Conservation (phyloP, 805 yeast species). For the Crinitomyces ghanaensis region DNA sequence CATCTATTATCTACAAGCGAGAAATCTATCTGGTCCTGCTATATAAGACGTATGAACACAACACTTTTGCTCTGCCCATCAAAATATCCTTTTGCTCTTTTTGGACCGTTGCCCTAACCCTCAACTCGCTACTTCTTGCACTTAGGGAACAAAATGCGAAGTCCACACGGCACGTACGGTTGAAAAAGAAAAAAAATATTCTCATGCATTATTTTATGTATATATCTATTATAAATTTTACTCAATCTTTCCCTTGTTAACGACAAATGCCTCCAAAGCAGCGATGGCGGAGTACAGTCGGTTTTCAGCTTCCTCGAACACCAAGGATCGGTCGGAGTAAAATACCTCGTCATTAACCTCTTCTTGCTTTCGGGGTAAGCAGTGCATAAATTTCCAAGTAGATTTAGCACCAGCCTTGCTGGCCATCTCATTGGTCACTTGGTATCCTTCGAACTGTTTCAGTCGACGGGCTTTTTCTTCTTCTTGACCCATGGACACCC, state of each 20-base stretch:
- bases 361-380: slow-evolving; percentile 89
- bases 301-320: slow-evolving; percentile 93
- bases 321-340: slow-evolving; percentile 71
- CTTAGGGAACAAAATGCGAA: too few relatives aligned
- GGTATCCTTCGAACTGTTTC: slow-evolving; percentile 77
- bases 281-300: slow-evolving; percentile 94
- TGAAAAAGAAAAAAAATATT: too few relatives aligned
- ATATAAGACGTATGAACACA: too few relatives aligned
- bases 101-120: too few relatives aligned
- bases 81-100: too few relatives aligned
- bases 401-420: slow-evolving; percentile 43
- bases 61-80: too few relatives aligned
- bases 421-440: slow-evolving; percentile 60
- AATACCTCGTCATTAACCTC: slow-evolving; percentile 93
- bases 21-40: too few relatives aligned
- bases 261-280: slow-evolving; percentile 78
- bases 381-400: slow-evolving; percentile 91
- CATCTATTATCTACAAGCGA: neutral
- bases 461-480: slow-evolving; percentile 58
- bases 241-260: slow-evolving; percentile 50
- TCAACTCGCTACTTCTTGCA: too few relatives aligned
- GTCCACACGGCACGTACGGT: too few relatives aligned
- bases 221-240: neutral
- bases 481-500: slow-evolving; percentile 98
- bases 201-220: slow-evolving; percentile 1